These are phyloP conservation scores for Mycocentrospora acerina DNA, from an alignment of 2,329 filamentous ascomycete genomes.

Conservation along the genomic window DNA sequence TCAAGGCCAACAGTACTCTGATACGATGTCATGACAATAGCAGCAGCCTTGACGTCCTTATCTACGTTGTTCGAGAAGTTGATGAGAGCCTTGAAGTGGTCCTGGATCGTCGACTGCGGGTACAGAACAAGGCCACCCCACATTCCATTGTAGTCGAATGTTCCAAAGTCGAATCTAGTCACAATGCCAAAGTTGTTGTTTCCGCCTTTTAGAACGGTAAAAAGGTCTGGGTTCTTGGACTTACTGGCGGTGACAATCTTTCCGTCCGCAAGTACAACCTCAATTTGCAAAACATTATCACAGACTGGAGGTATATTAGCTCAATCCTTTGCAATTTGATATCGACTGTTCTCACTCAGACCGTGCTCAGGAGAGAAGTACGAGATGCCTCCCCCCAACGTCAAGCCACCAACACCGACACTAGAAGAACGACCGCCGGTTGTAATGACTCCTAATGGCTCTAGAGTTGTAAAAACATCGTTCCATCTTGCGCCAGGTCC, in stretches of 20 bases:
- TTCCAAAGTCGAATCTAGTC: constrained; percentile 27
- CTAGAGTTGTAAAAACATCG: constrained; percentile 25
- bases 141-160: constrained; percentile 23
- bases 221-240: constrained; percentile 28
- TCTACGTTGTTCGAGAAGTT: constrained; percentile 21
- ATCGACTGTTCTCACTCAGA: too few relatives aligned
- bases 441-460: constrained; percentile 21
- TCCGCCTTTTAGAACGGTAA: constrained; percentile 36
- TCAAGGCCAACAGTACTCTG: constrained; percentile 12
- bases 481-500: constrained; percentile 29
- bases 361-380: constrained; percentile 33
- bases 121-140: constrained; percentile 40
- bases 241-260: constrained; percentile 22
- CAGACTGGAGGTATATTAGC: too few relatives aligned
- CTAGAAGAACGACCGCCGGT: constrained; percentile 26
- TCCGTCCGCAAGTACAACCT: constrained; percentile 38
- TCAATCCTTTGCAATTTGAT: too few relatives aligned
- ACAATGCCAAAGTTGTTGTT: constrained; percentile 41
- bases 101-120: constrained; percentile 15
- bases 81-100: constrained; percentile 24
- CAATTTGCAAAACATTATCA: constrained; percentile 35
- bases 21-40: constrained; percentile 22
- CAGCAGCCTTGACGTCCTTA: constrained; percentile 17
- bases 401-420: constrained; percentile 29
- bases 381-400: constrained; percentile 31